phyloP scores from a whole-genome alignment of 441 rosid genomes.

The Syzygium syzygioides region DNA sequence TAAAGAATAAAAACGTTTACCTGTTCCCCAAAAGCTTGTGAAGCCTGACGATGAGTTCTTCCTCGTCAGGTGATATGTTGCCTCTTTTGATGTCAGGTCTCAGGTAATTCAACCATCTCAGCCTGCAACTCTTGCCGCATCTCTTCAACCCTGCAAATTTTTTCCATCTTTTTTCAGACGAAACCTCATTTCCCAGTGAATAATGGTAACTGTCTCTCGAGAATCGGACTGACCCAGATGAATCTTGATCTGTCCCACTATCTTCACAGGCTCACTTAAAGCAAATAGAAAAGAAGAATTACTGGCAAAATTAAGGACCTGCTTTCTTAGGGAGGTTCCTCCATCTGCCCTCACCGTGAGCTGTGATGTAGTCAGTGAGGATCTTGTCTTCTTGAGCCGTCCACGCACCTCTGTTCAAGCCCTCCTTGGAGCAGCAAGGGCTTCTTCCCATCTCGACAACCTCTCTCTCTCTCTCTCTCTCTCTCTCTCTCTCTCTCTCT shows the following conservation, averaged over 20 bases:
- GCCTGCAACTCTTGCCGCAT: conserved; percentile 19
- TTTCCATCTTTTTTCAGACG: background rate
- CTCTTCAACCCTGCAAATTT: conserved; percentile 6
- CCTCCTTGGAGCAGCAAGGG: conserved; percentile 15
- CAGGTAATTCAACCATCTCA: conserved; percentile 14
- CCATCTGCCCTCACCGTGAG: conserved; percentile 13
- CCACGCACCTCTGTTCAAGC: conserved; percentile 18
- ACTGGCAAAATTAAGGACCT: background rate
- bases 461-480: background rate
- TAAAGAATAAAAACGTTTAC: background rate
- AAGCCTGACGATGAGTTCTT: conserved; percentile 17
- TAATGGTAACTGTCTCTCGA: background rate
- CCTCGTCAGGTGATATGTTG: conserved; percentile 13
- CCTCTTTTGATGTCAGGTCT: conserved; percentile 18
- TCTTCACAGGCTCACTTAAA: background rate
- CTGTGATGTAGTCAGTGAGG: conserved; percentile 8
- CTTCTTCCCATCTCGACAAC: conserved; percentile 11
- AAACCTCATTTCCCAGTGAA: background rate
- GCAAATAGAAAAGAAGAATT: background rate
- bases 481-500: background rate
- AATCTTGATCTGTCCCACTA: background rate
- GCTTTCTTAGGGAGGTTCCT: conserved; percentile 13
- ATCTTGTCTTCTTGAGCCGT: conserved; percentile 14
- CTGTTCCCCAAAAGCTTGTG: conserved; percentile 18
- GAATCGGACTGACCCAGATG: background rate